Evolutionary conservation across 495 filamentous ascomycete genomes (phyloP).

Genomic region (Bacidia gigantensis): DNA sequence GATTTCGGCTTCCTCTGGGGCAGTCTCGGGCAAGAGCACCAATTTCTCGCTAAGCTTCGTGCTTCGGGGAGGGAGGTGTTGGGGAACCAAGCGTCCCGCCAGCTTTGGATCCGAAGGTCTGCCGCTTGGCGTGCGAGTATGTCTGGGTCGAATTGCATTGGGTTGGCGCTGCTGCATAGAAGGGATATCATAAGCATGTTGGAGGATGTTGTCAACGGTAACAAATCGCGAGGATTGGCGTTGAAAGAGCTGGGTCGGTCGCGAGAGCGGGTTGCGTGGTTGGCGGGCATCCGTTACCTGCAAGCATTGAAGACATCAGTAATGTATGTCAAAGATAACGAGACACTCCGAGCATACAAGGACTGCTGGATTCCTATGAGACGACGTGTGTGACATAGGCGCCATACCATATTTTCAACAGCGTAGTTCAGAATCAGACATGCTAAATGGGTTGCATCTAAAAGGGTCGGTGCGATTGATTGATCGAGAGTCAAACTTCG

Average conservation of each 20-base stretch:
- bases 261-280: constrained; percentile 27
- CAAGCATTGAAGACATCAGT: too few species aligned
- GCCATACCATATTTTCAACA: neutral
- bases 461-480: too few species aligned
- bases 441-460: too few species aligned
- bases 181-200: constrained; percentile 87
- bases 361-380: constrained; percentile 41
- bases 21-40: constrained; percentile 81
- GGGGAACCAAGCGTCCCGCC: constrained; percentile 40
- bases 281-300: constrained; percentile 51
- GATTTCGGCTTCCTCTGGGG: constrained; percentile 25
- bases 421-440: neutral
- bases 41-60: constrained; percentile 92
- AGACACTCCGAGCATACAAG: constrained; percentile 36
- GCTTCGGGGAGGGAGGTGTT: constrained; percentile 72
- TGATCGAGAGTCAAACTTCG: too few species aligned
- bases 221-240: constrained; percentile 60
- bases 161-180: constrained; percentile 81
- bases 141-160: constrained; percentile 26
- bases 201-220: constrained; percentile 90
- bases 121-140: constrained; percentile 29
- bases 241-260: constrained; percentile 25
- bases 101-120: constrained; percentile 27
- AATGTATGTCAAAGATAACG: too few species aligned
- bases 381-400: constrained; percentile 8